Evolutionary conservation across 352 stramenopile genomes (phyloP).

Genomic region (Halophytophthora polymorphica): DNA sequence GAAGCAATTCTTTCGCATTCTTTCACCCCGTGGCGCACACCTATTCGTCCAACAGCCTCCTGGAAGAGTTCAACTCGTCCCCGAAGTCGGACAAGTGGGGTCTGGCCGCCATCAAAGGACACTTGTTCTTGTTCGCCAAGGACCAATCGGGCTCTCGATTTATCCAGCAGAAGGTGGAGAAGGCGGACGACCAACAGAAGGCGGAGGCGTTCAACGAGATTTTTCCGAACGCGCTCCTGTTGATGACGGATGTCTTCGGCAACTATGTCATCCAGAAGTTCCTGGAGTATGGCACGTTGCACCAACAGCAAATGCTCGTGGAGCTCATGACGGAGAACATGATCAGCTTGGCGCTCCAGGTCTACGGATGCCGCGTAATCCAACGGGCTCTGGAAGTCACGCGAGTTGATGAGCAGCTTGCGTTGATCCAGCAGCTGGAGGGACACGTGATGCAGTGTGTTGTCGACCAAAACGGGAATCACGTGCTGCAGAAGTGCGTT

Average conservation of each 20-base stretch:
- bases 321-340: conserved; percentile 92
- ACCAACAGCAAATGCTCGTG: conserved; percentile 87
- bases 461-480: conserved; percentile 98
- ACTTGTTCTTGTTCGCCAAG: conserved; percentile 83
- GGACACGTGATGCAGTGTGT: conserved; percentile 91
- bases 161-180: conserved; percentile 89
- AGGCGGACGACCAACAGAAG: conserved; percentile 68
- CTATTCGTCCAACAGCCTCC: conserved; percentile 65
- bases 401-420: conserved; percentile 65
- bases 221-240: conserved; percentile 64
- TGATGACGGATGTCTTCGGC: conserved; percentile 96
- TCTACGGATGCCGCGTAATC: conserved; percentile 96
- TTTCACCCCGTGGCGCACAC: conserved; percentile 59
- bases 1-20: conserved; percentile 32
- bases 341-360: conserved; percentile 93
- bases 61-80: conserved; percentile 78
- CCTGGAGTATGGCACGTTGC: conserved; percentile 90
- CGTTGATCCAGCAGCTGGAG: conserved; percentile 75
- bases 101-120: conserved; percentile 72
- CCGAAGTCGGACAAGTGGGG: conserved; percentile 82
- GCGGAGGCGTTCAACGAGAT: conserved; percentile 81
- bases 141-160: conserved; percentile 85
- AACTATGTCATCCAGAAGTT: conserved; percentile 99
- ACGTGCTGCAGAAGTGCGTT: conserved; percentile 99
- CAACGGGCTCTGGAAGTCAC: conserved; percentile 91